Evolutionary conservation across 495 filamentous ascomycete genomes (phyloP), one percentile per base, ranked within the genome.

Genomic region (Neurospora terricola): DNA sequence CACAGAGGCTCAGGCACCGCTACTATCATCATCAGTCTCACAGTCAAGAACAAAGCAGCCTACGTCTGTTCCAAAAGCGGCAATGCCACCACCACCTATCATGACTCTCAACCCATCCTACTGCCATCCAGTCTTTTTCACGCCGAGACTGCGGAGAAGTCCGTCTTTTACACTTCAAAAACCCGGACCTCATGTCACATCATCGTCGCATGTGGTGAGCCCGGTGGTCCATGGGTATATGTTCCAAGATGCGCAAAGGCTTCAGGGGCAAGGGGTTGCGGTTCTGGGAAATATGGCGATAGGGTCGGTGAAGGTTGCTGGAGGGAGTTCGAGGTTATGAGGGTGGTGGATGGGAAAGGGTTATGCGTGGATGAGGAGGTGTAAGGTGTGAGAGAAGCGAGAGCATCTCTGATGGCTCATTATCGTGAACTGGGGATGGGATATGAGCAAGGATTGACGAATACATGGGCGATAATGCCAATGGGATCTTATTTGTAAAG

Each of bases 61-160:
- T 30, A 45, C 69, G 1, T 1, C 73, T 42, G 5, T 48, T 34
- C 69, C 23, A 27, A 59, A 38, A 11, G 4, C 37, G 0, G 42
- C n/a, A 38, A 37, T 43, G 36, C 37, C 48, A 18, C 69, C 62
- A 30, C 69, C 39, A 39, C 27, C 34, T 70, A 48, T 8, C 8
- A 70, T 70, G 36, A 37, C 38, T 7, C 70, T 23, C 74, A 82
- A 87, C 77, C 73, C 85, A 30, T 82, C 87, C 1, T 81, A 80
- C 42, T 76, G 84, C 34, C 88, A 90, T 72, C 88, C 88, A 6
- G 87, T 88, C 7, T 89, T 90, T 79, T 90, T 90, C 78, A 88
- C 87, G 16, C 80, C 86, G 16, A 83, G 84, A 68, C 75, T 89
- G 68, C 85, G 84, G 71, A 83, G 54, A 1, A 66, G 81, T 54